Base-by-base conservation (phyloP, 23 red algal genomes). In the Pyropia haitanensis region DNA sequence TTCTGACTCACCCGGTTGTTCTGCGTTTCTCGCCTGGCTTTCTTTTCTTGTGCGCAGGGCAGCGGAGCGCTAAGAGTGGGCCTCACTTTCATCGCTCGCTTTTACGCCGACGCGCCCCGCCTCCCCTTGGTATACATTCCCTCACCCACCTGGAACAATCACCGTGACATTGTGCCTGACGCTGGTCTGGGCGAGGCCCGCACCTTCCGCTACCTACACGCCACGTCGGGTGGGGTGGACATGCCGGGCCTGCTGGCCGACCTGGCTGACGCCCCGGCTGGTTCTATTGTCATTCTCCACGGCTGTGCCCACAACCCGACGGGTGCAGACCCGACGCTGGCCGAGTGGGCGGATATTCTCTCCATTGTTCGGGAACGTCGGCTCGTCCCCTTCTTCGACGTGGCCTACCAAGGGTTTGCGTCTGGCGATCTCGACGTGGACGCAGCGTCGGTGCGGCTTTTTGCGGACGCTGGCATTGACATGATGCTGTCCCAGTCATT, bases 251-350 rank as follows among this genome's bases (percentile, higher is more conserved):
- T 98, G 25, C 22, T 90, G 29, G 67, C 32, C 4, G 94, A 98
- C 65, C 82, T 98, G 70, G 66, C 34, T 15, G 61, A 52, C 14
- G 88, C 81, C 1, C 70, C 73, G 17, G 18, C 32, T 20, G 73
- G 85, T 13, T 87, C 80, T 18, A 63, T 98, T 32, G 80, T 98
- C 18, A 29, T 98, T 15, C 82, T 98, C n/a, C 94, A 98, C 65
- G 86, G 61, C 18, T 98, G 94, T 81, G 94, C 94, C 2, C 94
- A 98, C 74, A 98, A 98, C 53, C 94, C 94, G 25, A 91, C 94
- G 2, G 94, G 94, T 59, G 94, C 94, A 7, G 94, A 98, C 63
- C 94, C 82, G 2, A 70, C 65, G 1, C 14, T 68, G 10, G 32
- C 44, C 17, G 49, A 91, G 14, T 98, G 94, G 94, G 8, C 62